These are phyloP conservation scores for Salix brachista DNA, from an alignment of 345 rosid genomes.

Conservation along the genomic window DNA sequence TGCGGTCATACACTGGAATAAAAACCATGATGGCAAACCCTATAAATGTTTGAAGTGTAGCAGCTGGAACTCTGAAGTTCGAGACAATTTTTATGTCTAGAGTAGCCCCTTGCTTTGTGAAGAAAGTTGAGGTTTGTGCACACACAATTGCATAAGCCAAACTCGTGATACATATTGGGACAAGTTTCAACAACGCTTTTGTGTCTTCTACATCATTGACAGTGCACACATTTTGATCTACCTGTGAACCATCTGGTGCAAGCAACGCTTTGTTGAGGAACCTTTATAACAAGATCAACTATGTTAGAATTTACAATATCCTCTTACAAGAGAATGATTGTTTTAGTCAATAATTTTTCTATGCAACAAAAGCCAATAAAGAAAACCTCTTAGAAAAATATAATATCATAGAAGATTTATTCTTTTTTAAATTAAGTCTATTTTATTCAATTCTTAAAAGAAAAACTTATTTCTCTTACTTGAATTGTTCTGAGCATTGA, in stretches of 20 bases:
- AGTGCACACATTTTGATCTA: neutral
- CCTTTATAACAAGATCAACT: neutral
- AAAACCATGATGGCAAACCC: conserved; percentile 8
- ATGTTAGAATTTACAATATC: neutral
- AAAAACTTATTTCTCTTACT: conserved; percentile 7
- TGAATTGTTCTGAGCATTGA: conserved; percentile 11
- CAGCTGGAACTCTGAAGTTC: conserved; percentile 13
- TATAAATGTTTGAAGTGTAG: conserved; percentile 13
- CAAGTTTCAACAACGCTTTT: neutral
- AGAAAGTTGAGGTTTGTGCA: conserved; percentile 21
- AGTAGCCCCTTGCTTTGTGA: conserved; percentile 23
- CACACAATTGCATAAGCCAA: conserved; percentile 5
- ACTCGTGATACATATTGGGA: conserved; percentile 19
- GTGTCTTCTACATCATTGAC: neutral
- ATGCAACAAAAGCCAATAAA: too few species aligned
- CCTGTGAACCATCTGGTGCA: neutral
- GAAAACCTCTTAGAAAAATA: too few species aligned
- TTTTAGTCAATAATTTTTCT: too few species aligned
- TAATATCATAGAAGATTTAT: too few species aligned
- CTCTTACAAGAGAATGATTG: neutral
- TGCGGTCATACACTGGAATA: conserved; percentile 17
- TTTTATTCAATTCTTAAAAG: too few species aligned
- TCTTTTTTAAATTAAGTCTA: too few species aligned
- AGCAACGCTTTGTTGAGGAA: neutral
- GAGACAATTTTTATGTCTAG: conserved; percentile 16